These are phyloP conservation scores for Fusarium euwallaceae DNA, from an alignment of 2,329 filamentous ascomycete genomes.

Conservation along the genomic window DNA sequence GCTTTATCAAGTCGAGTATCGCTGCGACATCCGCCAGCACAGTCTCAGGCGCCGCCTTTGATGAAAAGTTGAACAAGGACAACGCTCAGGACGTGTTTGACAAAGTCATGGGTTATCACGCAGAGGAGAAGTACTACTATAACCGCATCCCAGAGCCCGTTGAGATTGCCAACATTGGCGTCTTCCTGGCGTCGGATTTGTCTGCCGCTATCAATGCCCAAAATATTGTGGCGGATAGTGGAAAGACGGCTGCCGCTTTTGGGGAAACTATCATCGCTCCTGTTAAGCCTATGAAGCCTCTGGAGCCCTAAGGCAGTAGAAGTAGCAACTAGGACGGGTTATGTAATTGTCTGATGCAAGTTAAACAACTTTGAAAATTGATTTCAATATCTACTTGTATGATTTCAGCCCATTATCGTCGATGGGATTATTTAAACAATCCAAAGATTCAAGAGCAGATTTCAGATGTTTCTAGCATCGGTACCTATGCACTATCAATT, in stretches of 20 bases:
- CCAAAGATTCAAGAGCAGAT: no score
- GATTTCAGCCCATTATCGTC: no score
- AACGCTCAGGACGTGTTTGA: neutral
- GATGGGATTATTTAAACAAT: neutral
- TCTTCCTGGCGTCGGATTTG: slow-evolving; percentile 33
- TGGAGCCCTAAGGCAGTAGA: neutral
- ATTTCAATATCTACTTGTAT: no score
- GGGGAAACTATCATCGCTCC: neutral
- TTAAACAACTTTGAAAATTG: no score
- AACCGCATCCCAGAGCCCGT: slow-evolving; percentile 26
- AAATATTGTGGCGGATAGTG: slow-evolving; percentile 33
- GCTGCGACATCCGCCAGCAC: neutral
- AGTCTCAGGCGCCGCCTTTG: neutral
- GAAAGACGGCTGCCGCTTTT: slow-evolving; percentile 21
- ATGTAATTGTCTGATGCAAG: no score
- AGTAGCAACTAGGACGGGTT: neutral
- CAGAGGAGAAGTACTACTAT: slow-evolving; percentile 25
- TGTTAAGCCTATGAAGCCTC: neutral
- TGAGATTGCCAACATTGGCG: slow-evolving; percentile 34
- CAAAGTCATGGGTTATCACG: neutral
- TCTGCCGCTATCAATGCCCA: slow-evolving; percentile 27
- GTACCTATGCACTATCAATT: neutral
- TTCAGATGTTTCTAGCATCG: no score
- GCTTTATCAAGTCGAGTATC: neutral
- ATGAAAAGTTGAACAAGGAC: neutral